Percentiles rank a stretch among this genome's conserved stretches.
phyloP scores from a whole-genome alignment of 2,329 filamentous ascomycete species.

The Sporothrix variecibatus region DNA sequence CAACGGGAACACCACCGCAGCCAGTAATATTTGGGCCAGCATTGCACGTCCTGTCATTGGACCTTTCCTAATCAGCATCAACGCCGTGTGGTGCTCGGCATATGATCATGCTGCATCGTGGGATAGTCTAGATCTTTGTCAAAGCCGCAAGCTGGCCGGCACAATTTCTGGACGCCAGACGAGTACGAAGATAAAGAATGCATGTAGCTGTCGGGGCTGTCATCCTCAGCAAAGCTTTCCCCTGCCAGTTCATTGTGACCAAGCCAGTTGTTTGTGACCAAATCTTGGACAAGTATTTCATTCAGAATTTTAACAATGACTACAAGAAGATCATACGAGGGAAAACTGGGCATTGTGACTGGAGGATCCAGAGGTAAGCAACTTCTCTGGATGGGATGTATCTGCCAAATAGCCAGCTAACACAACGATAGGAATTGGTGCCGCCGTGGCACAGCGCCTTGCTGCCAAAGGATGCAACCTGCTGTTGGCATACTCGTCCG shows the following conservation, averaged over 20 bases:
- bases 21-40: no score
- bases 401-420: not conserved
- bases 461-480: not conserved
- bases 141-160: no score
- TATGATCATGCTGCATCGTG: not conserved
- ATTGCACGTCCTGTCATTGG: not conserved
- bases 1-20: not conserved
- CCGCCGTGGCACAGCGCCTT: not conserved
- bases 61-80: not conserved
- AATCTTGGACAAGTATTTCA: not conserved
- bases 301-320: not conserved
- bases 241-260: not conserved
- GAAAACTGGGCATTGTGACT: not conserved
- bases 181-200: no score
- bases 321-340: not conserved
- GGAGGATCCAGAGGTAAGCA: not conserved
- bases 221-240: no score
- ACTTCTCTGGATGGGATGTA: not conserved
- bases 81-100: not conserved
- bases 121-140: no score
- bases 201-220: no score
- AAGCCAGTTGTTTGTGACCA: not conserved
- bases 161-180: no score
- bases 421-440: not conserved
- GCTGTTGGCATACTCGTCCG: not conserved